Base-by-base conservation (phyloP, 2,329 filamentous ascomycete genomes). In the Ceratocystis albifundus region DNA sequence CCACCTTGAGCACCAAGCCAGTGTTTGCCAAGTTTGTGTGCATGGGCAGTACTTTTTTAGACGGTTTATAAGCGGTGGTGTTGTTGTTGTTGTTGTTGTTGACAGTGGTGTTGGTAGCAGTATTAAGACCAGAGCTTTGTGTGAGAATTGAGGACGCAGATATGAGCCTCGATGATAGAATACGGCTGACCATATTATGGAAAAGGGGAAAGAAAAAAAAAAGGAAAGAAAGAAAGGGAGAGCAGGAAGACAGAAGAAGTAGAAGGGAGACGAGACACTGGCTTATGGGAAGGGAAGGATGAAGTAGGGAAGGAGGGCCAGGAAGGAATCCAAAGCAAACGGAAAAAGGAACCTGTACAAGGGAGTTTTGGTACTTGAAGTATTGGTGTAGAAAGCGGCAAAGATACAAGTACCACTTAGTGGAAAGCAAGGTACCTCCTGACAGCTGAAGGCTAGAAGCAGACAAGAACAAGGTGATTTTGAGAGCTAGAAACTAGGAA, bases 121-220 rank as follows among this genome's bases (percentile, higher is more conserved):
- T 48, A n/a, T 48, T 68, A 68, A 79, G 78, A 69, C 79, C 81
- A 57, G 73, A 72, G 68, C 74, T 79, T 59, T 81, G 78, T 71
- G 80, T 82, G 71, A 73, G 74, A 59, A 74, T 71, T 67, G 75
- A 73, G 22, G 57, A 63, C n/a, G 65, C 50, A 41, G 80, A 79
- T 70, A 74, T 76, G 46, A 84, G 75, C 64, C 82, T 79, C 69
- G 75, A 78, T 66, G 82, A 81, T 69, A 84, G 79, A 72, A 84
- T 83, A 73, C 81, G 80, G 70, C 82, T 80, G 82, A 84, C 84
- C 73, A 69, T 69, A 41, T 44, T 65, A 36, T 59, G 25, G 57
- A 30, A 30, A 66, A 53, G 64, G 64, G 46, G 17, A 55, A 46
- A 64, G 46, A 28, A 62, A 17, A 65, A 62, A 36, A 66, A 61